phyloP scores from a whole-genome alignment of 371 early-diverging fungal genomes.

The Actinomortierella wolfii region DNA sequence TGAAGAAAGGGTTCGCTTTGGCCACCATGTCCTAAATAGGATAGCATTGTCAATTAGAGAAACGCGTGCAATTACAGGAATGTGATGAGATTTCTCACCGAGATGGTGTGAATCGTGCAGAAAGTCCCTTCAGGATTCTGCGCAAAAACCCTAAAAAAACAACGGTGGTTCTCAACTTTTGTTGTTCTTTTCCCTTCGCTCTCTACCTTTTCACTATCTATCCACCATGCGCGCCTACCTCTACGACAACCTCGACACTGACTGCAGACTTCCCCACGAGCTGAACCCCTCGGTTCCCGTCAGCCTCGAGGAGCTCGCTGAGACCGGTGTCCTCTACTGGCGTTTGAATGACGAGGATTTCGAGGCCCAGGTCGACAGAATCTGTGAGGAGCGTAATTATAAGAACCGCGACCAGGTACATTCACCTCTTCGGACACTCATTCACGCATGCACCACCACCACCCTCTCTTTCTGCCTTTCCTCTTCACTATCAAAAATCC shows the following conservation, averaged over 20 bases:
- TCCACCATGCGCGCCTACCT: conserved; percentile 70
- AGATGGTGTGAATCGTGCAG: too few relatives aligned
- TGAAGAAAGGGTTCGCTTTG: too few relatives aligned
- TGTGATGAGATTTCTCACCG: too few relatives aligned
- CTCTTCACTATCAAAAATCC: too few relatives aligned
- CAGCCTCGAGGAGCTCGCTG: conserved; percentile 63
- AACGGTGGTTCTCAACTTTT: too few relatives aligned
- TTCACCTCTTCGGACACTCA: neutral
- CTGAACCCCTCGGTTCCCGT: conserved; percentile 62
- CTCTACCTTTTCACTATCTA: too few relatives aligned
- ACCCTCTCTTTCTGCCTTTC: neutral
- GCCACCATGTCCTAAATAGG: too few relatives aligned
- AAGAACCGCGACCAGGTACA: conserved; percentile 88
- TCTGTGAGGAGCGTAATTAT: conserved; percentile 80
- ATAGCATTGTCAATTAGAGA: too few relatives aligned
- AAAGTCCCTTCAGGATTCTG: too few relatives aligned
- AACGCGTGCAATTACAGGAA: too few relatives aligned
- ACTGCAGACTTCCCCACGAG: conserved; percentile 73
- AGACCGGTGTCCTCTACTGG: conserved; percentile 79
- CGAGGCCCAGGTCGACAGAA: conserved; percentile 66
- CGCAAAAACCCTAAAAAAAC: too few relatives aligned
- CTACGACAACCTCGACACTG: conserved; percentile 67
- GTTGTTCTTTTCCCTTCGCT: too few relatives aligned
- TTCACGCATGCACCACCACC: neutral
- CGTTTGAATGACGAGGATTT: conserved; percentile 58